Base-by-base conservation (phyloP, 768 basidiomycete species). In the Cystofilobasidium capitatum region DNA sequence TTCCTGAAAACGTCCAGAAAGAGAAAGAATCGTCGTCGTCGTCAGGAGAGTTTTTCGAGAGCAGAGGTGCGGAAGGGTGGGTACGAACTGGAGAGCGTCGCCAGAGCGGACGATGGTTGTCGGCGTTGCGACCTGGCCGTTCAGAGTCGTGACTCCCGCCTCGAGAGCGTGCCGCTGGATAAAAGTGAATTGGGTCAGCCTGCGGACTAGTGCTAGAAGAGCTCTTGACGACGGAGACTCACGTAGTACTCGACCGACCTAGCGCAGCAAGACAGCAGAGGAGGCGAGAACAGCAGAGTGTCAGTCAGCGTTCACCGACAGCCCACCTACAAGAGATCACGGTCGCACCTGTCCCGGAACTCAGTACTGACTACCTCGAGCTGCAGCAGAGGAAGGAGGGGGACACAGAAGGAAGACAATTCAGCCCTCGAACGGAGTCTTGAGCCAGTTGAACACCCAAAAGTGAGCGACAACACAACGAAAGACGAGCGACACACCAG, bases 61-160 rank as follows among this genome's bases (percentile, higher is more conserved):
- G 74, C 26, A 66, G n/a, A 71, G 40, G 74, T 72, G 3, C 71
- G 64, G 62, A 16, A 37, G 58, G 35, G 35, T 39, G 39, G 17
- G 22, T 0, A 81, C 87, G 70, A 70, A 91, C 90, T 94, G 90
- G 60, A 96, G 86, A 33, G 89, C 82, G 76, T 99, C 94, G 10
- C 91, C 91, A 71, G 94, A 87, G 67, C 80, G 80, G 58, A 99
- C 81, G 17, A 94, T 81, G 10, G 86, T 87, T 64, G 88, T 84
- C 7, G 89, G 86, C 36, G 80, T 82, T 2, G 91, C 91, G n/a
- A 85, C 79, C 58, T 84, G 82, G n/a, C 91, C 92, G 73, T 99
- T 97, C 66, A 99, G 83, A 9, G 89, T 91, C 12, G 91, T 93
- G n/a, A 94, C 89, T 2, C 94, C 94, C 2, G 91, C 88, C 72